A percentile compares a stretch with the other conserved stretches of the same genome.
Evolutionary conservation across 139 green algal genomes (phyloP).

Genomic region (Chlorella sp.): DNA sequence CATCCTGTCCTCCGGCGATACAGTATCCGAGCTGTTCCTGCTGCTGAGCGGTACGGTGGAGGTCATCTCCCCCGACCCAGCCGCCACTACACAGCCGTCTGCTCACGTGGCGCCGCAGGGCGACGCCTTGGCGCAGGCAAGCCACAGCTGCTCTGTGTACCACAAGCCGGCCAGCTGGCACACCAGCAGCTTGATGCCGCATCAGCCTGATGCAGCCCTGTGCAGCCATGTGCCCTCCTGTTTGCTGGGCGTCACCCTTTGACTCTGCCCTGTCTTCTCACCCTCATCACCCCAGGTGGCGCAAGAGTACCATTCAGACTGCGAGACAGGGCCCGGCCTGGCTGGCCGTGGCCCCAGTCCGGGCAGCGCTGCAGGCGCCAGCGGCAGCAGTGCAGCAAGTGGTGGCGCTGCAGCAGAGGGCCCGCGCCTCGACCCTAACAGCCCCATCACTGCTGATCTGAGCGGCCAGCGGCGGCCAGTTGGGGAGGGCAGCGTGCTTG

Average conservation of each 20-base stretch:
- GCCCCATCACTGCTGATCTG: neutral
- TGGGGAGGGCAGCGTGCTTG: neutral
- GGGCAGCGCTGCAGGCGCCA: neutral
- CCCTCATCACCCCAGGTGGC: neutral
- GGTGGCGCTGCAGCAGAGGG: neutral
- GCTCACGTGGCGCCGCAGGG: slow-evolving; percentile 1
- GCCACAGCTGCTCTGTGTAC: too few species aligned
- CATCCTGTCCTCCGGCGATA: slow-evolving; percentile 54
- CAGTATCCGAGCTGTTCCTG: slow-evolving; percentile 61
- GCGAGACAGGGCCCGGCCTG: neutral
- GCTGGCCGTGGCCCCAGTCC: neutral
- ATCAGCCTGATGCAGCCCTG: too few species aligned
- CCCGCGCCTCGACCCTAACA: neutral
- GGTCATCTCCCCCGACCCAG: slow-evolving; percentile 1
- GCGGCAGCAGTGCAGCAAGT: neutral
- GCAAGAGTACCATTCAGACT: neutral
- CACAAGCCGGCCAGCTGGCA: too few species aligned
- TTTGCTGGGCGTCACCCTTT: too few species aligned
- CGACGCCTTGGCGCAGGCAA: neutral
- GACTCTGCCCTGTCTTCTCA: too few species aligned
- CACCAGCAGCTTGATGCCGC: too few species aligned
- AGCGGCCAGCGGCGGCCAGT: neutral
- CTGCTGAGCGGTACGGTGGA: slow-evolving; percentile 52
- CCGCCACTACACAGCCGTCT: slow-evolving; percentile 4
- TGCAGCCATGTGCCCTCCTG: too few species aligned